Evolutionary conservation across 1,284 basidiomycete species (phyloP).

Genomic region (Cutaneotrichosporon daszewskae): DNA sequence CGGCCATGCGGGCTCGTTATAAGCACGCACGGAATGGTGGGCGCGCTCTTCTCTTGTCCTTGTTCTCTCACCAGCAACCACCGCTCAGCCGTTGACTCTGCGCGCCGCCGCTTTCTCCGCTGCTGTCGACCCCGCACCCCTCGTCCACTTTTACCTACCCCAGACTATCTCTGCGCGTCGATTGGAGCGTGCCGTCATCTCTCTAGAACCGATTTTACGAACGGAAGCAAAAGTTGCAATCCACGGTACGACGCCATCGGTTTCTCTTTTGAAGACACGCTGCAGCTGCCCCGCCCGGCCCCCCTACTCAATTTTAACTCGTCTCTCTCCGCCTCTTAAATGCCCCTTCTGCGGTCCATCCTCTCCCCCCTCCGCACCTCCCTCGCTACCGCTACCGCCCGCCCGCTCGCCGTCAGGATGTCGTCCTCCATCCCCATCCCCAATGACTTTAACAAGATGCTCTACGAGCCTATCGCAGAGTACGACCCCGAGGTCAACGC

Average conservation of each 20-base stretch:
- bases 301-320: conserved; percentile 13
- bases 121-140: no score
- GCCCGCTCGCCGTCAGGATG: conserved; percentile 41
- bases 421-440: conserved; percentile 49
- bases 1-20: no score
- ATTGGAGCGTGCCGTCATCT: neutral
- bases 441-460: conserved; percentile 66
- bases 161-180: neutral
- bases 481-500: conserved; percentile 91
- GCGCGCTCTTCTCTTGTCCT: no score
- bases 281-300: conserved; percentile 1
- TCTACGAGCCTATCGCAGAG: conserved; percentile 82
- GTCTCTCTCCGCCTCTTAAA: conserved; percentile 16
- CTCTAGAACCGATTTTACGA: no score
- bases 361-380: conserved; percentile 21
- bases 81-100: no score
- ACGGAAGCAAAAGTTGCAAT: neutral
- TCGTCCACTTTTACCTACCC: neutral
- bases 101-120: no score
- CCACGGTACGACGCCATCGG: neutral
- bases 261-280: neutral
- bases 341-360: conserved; percentile 21
- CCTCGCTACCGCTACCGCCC: conserved; percentile 16
- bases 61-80: no score
- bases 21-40: no score